Evolutionary conservation across 805 yeast species (phyloP), one percentile per base, ranked within the genome.

Genomic region (Ogataea corticis): DNA sequence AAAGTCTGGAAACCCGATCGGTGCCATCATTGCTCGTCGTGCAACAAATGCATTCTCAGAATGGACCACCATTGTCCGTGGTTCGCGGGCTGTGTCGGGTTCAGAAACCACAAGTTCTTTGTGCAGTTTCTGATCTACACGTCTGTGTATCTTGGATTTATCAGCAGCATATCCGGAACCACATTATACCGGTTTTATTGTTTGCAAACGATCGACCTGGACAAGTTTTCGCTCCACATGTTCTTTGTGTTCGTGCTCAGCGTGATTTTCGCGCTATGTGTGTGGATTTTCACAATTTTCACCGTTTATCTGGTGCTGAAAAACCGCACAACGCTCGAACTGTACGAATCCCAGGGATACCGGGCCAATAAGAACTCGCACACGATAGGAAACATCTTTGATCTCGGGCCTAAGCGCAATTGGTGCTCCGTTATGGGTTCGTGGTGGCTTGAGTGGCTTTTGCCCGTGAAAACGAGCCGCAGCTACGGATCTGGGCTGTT

Each of bases 31-130:
- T 79, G 84, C 56, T 72, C 80, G 1, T 52, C 73, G 13, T 75
- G 81, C 45, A 65, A 67, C 2, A 61, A 52, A 44, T 79, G 84
- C 59, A 61, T 76, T 2, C 57, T 79, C 33, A 56, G 69, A 35
- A 79, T 79, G 83, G 83, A 79, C 61, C 84, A 79, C 52, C 82
- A 79, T 58, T 79, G 84, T 52, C 97, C 97, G 0, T 92, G 98
- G 98, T 89, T 90, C 64, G 83, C 96, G 2, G 72, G 80, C 4
- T 91, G 97, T 63, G 78, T 92, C 46, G 98, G 98, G 0, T 85
- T 79, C 65, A 68, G 69, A 23, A 92, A 92, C 65, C 90, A 87
- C 52, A 86, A 89, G 66, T 79, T 71, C 61, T 92, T 91, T 59
- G 62, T 88, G 21, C 96, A 89, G 61, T 85, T 86, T 59, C 63